Conservation (phyloP, 208 protist genomes). For the Sergeia podlipaevii region DNA sequence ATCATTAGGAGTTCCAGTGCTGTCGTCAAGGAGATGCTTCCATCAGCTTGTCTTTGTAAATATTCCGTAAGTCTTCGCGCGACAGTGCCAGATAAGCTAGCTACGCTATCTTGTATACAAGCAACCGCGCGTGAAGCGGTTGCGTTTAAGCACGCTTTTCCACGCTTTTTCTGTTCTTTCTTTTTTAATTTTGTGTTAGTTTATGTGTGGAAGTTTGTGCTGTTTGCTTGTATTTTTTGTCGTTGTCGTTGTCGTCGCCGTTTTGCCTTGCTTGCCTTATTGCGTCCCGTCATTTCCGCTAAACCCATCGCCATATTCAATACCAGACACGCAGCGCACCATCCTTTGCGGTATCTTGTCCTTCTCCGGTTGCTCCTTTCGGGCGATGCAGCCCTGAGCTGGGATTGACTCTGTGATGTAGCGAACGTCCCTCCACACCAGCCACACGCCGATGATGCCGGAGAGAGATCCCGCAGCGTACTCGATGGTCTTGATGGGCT, state of each 20-base stretch:
- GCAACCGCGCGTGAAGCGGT: too few species aligned
- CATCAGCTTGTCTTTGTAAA: too few species aligned
- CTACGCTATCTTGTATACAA: too few species aligned
- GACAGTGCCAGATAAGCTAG: too few species aligned
- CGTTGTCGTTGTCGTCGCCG: background rate
- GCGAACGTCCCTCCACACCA: constrained; percentile 76
- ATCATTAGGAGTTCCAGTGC: too few species aligned
- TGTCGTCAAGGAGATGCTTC: too few species aligned
- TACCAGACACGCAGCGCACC: background rate
- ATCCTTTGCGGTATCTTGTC: background rate
- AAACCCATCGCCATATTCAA: background rate
- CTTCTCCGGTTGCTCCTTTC: background rate
- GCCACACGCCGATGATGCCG: constrained; percentile 70
- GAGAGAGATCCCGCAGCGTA: constrained; percentile 56
- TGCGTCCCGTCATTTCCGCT: background rate
- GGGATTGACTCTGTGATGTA: constrained; percentile 1
- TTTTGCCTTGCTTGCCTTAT: background rate
- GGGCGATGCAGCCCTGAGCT: background rate
- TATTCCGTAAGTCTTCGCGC: too few species aligned
- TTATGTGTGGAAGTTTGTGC: too few species aligned
- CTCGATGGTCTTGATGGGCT: constrained; percentile 64
- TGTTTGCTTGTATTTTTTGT: constrained; percentile 4
- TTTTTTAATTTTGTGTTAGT: background rate
- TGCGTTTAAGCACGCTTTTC: too few species aligned
- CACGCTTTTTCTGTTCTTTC: too few species aligned